Percentiles rank a stretch among this genome's conserved stretches.
Conservation (phyloP, 163 green algal genomes). For the Coccomyxa subellipsoidea region DNA sequence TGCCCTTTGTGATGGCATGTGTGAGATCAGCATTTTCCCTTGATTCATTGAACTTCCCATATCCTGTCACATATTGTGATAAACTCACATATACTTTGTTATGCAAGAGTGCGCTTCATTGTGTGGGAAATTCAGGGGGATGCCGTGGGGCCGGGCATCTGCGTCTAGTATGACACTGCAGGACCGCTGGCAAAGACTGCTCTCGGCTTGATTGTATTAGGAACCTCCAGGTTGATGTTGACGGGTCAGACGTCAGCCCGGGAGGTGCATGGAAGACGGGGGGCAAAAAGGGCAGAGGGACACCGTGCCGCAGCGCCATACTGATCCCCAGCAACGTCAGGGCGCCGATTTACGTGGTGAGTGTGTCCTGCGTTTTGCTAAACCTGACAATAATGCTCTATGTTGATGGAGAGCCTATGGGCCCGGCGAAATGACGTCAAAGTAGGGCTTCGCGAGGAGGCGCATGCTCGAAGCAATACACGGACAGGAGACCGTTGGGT, state of each 20-base stretch:
- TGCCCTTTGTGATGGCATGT: too few relatives aligned
- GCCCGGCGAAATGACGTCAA: neutral
- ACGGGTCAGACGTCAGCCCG: too few relatives aligned
- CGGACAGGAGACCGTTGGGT: too few relatives aligned
- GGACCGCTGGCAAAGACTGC: neutral
- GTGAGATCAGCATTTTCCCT: too few relatives aligned
- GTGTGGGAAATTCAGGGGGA: too few relatives aligned
- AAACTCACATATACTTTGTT: too few relatives aligned
- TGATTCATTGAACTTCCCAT: too few relatives aligned
- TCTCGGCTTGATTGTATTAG: neutral
- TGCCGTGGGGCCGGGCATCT: too few relatives aligned
- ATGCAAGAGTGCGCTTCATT: too few relatives aligned
- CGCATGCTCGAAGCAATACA: too few relatives aligned
- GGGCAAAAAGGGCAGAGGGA: neutral
- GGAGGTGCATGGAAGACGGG: neutral
- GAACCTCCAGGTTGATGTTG: neutral
- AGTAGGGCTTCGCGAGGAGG: neutral
- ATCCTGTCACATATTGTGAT: too few relatives aligned
- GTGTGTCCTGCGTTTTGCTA: neutral
- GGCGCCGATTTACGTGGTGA: neutral
- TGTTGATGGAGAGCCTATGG: neutral
- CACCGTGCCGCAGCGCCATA: neutral
- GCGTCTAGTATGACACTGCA: too few relatives aligned
- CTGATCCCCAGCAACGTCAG: neutral
- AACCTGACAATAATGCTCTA: neutral